Evolutionary conservation across 176 grass and related monocot genomes (phyloP), one percentile per base, ranked within the genome.

Genomic region (Eragrostis curvula): DNA sequence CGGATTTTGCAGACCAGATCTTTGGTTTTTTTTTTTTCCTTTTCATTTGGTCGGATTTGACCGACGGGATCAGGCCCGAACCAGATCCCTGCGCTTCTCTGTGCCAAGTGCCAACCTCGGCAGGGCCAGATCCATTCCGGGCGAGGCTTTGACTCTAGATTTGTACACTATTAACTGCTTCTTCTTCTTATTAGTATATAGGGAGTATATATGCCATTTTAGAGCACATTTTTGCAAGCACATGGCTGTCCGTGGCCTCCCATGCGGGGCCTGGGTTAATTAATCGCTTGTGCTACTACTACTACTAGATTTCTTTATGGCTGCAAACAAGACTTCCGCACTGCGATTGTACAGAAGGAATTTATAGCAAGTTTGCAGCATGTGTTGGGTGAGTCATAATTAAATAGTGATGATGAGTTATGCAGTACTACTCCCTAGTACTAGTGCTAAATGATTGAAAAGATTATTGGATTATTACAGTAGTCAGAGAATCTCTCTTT

Each of bases 91-190:
- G 68, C 30, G 21, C 6, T 40, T 21, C 14, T 3, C 23, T 8
- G 55, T 80, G 32, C 48, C 30, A 42, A 68, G 7, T 20, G 63
- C 63, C 29, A 30, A 12, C 32, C 80, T 23, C 2, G 9, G 41
- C 68, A 51, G 70, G 36, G 15, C 68, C 64, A 85, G 82, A 85
- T 89, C 87, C 78, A 1, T 74, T 84, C 29, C 24, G 9, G 40
- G 12, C 24, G 15, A 45, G 18, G 42, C 30, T 60, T 87, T 80
- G 59, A 73, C 75, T 46, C 20, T 14, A 10, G 62, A n/a, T 75
- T 75, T 53, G 14, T 40, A n/a, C n/a, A 58, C 14, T 21, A 5
- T 36, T 39, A 29, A 24, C 6, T 63, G 12, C 55, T 58, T 24
- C 5, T 13, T 24, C 55, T 58, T 24, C 5, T 13, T 24, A 3